Conservation (phyloP, 352 stramenopile genomes). For the Globisporangium sylvaticum region DNA sequence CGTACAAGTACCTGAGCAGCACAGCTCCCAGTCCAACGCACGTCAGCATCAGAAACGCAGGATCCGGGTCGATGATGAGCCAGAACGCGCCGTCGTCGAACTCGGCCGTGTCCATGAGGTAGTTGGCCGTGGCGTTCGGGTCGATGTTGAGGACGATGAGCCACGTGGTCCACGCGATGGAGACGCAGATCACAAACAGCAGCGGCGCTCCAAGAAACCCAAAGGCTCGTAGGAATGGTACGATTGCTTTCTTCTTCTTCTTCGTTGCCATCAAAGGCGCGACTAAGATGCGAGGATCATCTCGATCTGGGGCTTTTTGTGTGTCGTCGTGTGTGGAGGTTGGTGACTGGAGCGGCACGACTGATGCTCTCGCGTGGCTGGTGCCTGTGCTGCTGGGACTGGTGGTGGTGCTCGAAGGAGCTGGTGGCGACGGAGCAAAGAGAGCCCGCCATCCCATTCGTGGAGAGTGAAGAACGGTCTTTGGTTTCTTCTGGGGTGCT, state of each 20-base stretch:
- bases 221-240: background rate
- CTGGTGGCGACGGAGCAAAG: background rate
- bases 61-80: slow-evolving; percentile 15
- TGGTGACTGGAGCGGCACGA: background rate
- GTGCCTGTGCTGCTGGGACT: background rate
- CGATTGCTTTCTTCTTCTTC: too few species aligned
- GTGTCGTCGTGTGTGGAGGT: too few species aligned
- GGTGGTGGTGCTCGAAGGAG: background rate
- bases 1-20: slow-evolving; percentile 4
- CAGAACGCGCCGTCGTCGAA: slow-evolving; percentile 15
- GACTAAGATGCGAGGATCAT: background rate
- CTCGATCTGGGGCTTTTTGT: background rate
- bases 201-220: background rate
- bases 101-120: slow-evolving; percentile 10
- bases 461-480: too few species aligned
- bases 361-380: background rate
- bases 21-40: background rate
- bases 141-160: background rate
- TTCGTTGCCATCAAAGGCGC: too few species aligned
- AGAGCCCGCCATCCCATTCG: too few species aligned
- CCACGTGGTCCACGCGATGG: background rate
- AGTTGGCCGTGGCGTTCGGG: background rate
- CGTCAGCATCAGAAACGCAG: background rate
- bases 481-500: too few species aligned
- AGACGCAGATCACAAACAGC: background rate